Percentiles rank a stretch among this genome's conserved stretches.
Conservation (phyloP, 352 stramenopile species). For the Globisporangium camurandrum region DNA sequence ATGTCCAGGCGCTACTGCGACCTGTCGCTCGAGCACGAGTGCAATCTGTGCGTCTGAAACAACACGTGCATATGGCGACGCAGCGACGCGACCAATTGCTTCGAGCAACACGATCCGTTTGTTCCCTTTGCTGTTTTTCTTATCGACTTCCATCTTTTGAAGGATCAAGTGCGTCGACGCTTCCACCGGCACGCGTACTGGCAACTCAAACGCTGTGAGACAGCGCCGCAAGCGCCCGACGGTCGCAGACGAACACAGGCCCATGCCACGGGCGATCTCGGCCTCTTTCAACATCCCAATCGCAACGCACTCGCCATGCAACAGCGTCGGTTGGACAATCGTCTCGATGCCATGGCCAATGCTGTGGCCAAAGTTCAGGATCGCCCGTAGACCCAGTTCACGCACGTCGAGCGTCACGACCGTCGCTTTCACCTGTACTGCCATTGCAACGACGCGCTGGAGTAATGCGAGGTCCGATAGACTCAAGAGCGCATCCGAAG, state of each 20-base stretch:
- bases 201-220: constrained; percentile 61
- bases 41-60: constrained; percentile 70
- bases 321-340: constrained; percentile 90
- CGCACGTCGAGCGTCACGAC: constrained; percentile 95
- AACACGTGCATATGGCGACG: constrained; percentile 62
- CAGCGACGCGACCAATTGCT: constrained; percentile 56
- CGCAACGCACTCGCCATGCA: constrained; percentile 96
- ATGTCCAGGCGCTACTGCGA: constrained; percentile 43
- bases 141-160: constrained; percentile 84
- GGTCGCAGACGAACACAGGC: constrained; percentile 57
- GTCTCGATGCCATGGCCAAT: constrained; percentile 98
- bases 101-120: constrained; percentile 81
- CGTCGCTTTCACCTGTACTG: constrained; percentile 91
- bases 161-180: constrained; percentile 53
- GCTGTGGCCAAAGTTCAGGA: constrained; percentile 99
- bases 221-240: constrained; percentile 63
- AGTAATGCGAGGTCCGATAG: constrained; percentile 60
- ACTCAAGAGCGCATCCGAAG: constrained; percentile 75
- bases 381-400: constrained; percentile 93
- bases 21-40: constrained; percentile 69
- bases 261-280: constrained; percentile 86
- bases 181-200: constrained; percentile 51
- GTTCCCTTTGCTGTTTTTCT: constrained; percentile 76
- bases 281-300: constrained; percentile 97
- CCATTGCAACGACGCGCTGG: constrained; percentile 54